A percentile compares a stretch with the other conserved stretches of the same genome.
These are phyloP conservation scores for Nasturtium officinale DNA, from an alignment of 345 rosid species.

Conservation along the genomic window DNA sequence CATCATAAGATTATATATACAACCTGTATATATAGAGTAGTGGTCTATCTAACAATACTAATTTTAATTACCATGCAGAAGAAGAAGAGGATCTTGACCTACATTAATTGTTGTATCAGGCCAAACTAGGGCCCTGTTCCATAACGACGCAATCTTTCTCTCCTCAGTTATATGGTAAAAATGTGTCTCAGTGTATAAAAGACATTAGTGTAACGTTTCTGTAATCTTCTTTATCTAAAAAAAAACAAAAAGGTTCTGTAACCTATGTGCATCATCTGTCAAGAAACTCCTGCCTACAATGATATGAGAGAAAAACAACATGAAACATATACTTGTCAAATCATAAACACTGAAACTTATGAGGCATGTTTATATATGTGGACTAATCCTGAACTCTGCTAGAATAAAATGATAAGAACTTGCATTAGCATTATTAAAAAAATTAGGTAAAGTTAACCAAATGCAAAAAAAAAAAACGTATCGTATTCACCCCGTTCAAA, in stretches of 20 bases:
- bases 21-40: not conserved
- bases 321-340: slow-evolving; percentile 6
- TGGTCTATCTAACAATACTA: slow-evolving; percentile 35
- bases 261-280: slow-evolving; percentile 18
- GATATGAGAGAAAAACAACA: slow-evolving; percentile 4
- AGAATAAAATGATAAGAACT: not conserved
- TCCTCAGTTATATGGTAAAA: not conserved
- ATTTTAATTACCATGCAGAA: slow-evolving; percentile 59
- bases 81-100: slow-evolving; percentile 75
- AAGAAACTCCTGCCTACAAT: slow-evolving; percentile 3
- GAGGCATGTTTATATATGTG: not conserved
- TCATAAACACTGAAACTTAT: not conserved
- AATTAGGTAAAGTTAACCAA: not conserved
- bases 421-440: not conserved
- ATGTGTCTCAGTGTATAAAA: slow-evolving; percentile 18
- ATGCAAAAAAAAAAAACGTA: not conserved
- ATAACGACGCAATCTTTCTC: slow-evolving; percentile 12
- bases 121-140: slow-evolving; percentile 53
- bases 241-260: slow-evolving; percentile 9
- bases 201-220: slow-evolving; percentile 14
- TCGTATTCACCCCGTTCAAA: not conserved
- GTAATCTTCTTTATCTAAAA: not conserved
- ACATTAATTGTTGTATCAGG: slow-evolving; percentile 77
- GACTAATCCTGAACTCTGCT: not conserved
- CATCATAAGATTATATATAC: not conserved